Evolutionary conservation across 805 yeast species (phyloP).

Genomic region (Torulaspora franciscae): DNA sequence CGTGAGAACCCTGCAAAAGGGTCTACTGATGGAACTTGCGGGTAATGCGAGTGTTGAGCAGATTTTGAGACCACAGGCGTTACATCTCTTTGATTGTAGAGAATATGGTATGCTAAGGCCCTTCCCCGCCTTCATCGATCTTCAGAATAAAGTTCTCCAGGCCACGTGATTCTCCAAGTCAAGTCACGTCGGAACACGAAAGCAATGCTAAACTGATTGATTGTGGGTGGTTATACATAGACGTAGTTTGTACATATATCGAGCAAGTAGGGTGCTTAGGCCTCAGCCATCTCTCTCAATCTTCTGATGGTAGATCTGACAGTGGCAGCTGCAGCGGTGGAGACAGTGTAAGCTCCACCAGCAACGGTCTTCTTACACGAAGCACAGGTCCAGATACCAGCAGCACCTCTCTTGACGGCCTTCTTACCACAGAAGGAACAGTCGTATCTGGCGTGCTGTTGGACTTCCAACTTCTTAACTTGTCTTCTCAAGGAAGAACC

Average conservation of each 20-base stretch:
- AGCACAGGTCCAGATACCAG: constrained; percentile 98
- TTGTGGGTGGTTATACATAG: constrained; percentile 2
- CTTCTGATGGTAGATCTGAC: constrained; percentile 99
- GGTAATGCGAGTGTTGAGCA: too few species aligned
- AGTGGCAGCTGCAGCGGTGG: constrained; percentile 99
- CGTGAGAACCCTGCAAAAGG: too few species aligned
- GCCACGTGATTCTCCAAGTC: too few species aligned
- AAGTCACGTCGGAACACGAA: background rate
- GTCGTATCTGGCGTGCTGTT: constrained; percentile 98
- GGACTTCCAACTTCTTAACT: constrained; percentile 98
- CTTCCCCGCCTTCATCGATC: too few species aligned
- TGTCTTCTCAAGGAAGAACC: constrained; percentile 99
- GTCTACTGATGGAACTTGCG: too few species aligned
- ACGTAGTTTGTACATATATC: background rate
- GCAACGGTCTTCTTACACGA: constrained; percentile 96
- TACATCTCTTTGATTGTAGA: too few species aligned
- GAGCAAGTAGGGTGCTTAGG: constrained; percentile 46
- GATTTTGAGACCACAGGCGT: too few species aligned
- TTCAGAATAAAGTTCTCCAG: too few species aligned
- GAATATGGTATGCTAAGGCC: too few species aligned
- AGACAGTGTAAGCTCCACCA: constrained; percentile 99
- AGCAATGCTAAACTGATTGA: constrained; percentile 2
- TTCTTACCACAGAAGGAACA: constrained; percentile 99
- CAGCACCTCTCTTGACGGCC: constrained; percentile 93
- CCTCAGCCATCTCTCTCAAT: constrained; percentile 99